Evolutionary conservation across 257 asterid genomes (phyloP).

Genomic region (Solanum sejunctum): DNA sequence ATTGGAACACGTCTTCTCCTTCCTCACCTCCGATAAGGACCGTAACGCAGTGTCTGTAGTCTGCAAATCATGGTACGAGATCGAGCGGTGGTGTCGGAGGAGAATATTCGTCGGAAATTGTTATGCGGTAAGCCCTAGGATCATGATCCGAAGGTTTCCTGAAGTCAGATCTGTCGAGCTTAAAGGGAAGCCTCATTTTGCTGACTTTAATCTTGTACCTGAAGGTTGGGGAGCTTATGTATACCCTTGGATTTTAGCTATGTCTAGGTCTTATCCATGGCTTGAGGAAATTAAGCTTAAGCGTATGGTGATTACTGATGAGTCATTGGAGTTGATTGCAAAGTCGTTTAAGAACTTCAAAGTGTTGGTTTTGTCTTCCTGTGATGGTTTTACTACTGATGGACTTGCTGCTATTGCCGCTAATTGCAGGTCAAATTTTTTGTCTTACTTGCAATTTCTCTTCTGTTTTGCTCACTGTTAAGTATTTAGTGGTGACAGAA

Average conservation of each 20-base stretch:
- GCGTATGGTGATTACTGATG: conserved; percentile 84
- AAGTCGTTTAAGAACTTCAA: conserved; percentile 65
- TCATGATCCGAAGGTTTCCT: conserved; percentile 71
- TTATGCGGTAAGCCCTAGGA: conserved; percentile 59
- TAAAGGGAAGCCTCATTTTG: conserved; percentile 94
- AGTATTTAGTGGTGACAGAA: neutral
- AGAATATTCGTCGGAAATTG: conserved; percentile 76
- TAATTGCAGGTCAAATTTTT: conserved; percentile 57
- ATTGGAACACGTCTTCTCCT: conserved; percentile 69
- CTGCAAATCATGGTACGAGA: conserved; percentile 92
- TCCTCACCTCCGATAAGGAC: conserved; percentile 48
- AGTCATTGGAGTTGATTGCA: conserved; percentile 64
- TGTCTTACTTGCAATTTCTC: neutral
- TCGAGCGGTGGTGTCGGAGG: conserved; percentile 81
- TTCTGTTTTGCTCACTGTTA: neutral
- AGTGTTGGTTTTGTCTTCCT: conserved; percentile 60
- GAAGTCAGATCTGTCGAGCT: conserved; percentile 64
- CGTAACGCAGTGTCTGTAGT: conserved; percentile 79
- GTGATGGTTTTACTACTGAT: conserved; percentile 81
- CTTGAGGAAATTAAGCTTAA: conserved; percentile 88
- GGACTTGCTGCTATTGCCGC: conserved; percentile 91
- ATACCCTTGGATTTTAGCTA: conserved; percentile 60
- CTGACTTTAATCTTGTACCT: conserved; percentile 83
- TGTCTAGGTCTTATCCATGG: conserved; percentile 57
- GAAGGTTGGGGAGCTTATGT: conserved; percentile 86